Conservation (phyloP, 768 basidiomycete genomes). For the Mrakia gelida region DNA sequence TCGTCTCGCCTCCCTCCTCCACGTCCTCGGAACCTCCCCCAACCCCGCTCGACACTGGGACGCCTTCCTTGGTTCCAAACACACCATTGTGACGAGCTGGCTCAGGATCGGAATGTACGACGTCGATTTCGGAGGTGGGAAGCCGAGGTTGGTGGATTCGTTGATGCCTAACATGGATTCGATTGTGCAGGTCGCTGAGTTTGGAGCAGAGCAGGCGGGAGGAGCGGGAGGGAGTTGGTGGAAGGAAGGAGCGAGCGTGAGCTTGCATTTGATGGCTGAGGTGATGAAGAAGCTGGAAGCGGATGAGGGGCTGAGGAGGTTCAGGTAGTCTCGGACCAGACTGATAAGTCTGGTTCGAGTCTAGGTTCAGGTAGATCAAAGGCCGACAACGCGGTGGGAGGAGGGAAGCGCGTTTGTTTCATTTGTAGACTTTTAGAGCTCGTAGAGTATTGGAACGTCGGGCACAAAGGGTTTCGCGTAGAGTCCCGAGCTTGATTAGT, state of each 20-base stretch:
- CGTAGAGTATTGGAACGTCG: too few species aligned
- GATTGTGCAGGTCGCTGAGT: conserved; percentile 20
- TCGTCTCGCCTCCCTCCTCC: conserved; percentile 1
- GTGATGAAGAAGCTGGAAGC: conserved; percentile 4
- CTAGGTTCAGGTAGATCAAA: neutral
- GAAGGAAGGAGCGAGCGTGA: conserved; percentile 24
- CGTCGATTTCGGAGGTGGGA: neutral
- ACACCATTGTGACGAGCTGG: conserved; percentile 22
- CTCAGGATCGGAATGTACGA: neutral
- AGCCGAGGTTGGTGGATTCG: neutral
- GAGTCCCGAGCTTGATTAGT: too few species aligned
- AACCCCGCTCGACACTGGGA: conserved; percentile 25
- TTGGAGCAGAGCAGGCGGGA: too few species aligned
- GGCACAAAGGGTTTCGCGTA: too few species aligned
- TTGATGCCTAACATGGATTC: conserved; percentile 5
- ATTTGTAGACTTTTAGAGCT: too few species aligned
- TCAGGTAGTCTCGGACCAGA: too few species aligned
- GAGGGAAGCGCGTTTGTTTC: neutral
- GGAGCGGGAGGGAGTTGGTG: conserved; percentile 9
- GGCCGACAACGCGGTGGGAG: neutral
- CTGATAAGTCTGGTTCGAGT: too few species aligned
- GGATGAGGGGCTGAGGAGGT: conserved; percentile 5
- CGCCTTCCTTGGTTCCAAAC: conserved; percentile 19
- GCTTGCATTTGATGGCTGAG: conserved; percentile 17
- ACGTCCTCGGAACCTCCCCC: conserved; percentile 21